Percentiles rank a stretch among this genome's conserved stretches.
Evolutionary conservation across 202 grass and related monocot species (phyloP).

Genomic region (Carex arenaria): DNA sequence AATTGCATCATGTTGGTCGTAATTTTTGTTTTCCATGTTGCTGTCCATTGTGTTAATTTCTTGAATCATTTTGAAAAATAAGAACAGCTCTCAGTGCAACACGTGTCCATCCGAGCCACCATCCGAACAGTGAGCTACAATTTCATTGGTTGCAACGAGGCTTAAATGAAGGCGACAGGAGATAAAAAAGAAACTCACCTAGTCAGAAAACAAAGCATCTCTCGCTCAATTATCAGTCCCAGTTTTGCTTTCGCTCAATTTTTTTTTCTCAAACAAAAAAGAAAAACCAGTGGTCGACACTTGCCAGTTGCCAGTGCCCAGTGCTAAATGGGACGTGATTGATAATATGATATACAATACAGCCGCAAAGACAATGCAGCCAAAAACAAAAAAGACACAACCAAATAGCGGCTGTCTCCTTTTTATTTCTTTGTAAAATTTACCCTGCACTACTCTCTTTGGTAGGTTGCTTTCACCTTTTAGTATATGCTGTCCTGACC

Average conservation of each 20-base stretch:
- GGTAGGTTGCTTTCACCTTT: neutral
- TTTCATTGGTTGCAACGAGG: neutral
- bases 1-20: neutral
- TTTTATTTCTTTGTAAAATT: neutral
- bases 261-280: too few species aligned
- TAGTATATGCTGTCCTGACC: neutral
- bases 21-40: neutral
- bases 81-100: neutral
- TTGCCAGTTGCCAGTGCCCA: neutral
- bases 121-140: neutral
- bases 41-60: neutral
- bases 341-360: neutral
- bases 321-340: neutral
- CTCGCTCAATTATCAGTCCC: neutral
- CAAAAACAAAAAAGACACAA: neutral
- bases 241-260: too few species aligned
- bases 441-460: neutral
- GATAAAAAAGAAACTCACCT: neutral
- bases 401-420: neutral
- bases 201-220: neutral
- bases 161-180: neutral
- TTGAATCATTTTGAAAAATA: neutral
- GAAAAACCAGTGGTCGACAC: neutral
- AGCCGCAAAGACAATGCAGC: slow-evolving; percentile 6
- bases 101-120: neutral